These are phyloP conservation scores for Phialophora chinensis DNA, from an alignment of 2,329 filamentous ascomycete species.

Conservation along the genomic window DNA sequence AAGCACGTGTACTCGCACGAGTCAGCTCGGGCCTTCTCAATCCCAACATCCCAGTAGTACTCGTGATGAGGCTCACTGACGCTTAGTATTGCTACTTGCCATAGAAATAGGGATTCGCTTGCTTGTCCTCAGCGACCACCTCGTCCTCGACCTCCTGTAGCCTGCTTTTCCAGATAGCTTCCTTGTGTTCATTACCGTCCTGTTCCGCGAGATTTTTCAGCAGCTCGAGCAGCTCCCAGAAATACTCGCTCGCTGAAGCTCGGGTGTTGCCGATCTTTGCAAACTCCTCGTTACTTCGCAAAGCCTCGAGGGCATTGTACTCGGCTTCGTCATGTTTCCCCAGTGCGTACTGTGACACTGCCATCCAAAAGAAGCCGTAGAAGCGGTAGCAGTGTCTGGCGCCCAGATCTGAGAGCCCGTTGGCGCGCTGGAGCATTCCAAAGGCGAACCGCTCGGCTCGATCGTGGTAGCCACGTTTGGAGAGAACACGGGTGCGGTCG, in stretches of 20 bases:
- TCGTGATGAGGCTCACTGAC: background rate
- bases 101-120: slow-evolving; percentile 3
- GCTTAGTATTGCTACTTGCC: background rate
- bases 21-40: no score
- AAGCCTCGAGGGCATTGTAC: background rate
- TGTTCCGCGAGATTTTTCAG: background rate
- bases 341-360: background rate
- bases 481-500: background rate
- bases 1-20: no score
- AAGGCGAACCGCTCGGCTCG: background rate
- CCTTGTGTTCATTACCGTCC: background rate
- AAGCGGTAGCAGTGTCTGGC: slow-evolving; percentile 3
- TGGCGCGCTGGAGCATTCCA: slow-evolving; percentile 3
- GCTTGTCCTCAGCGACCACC: background rate
- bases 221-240: slow-evolving; percentile 6
- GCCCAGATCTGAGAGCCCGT: background rate
- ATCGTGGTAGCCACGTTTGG: background rate
- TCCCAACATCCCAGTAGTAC: background rate
- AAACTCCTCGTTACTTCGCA: background rate
- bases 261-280: background rate
- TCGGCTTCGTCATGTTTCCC: background rate
- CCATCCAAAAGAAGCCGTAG: slow-evolving; percentile 7
- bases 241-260: slow-evolving; percentile 3
- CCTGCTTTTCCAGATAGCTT: background rate
- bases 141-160: slow-evolving; percentile 6